Evolutionary conservation across 768 basidiomycete species (phyloP), one percentile per base, ranked within the genome.

Genomic region (Daedaleopsis sinensis): DNA sequence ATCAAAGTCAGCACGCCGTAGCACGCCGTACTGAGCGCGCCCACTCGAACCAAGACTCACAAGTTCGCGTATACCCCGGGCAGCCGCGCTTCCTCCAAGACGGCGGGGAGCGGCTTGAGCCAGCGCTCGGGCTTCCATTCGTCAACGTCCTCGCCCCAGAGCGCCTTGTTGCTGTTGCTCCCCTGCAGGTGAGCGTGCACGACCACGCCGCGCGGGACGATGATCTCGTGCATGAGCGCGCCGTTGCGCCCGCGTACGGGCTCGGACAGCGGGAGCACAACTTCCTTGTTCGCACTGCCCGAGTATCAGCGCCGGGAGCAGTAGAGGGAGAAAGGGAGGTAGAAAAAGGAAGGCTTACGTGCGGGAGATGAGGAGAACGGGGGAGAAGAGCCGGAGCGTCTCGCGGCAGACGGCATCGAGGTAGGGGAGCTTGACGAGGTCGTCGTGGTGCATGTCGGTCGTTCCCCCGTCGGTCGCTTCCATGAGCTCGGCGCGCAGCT

Each of bases 371-470:
- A 48, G n/a, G 0, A 32, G 27, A 3, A 39, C 55, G 1, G 55
- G 55, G 1, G 38, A 58, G 37, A 86, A 78, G 1, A 86, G 52
- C 0, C 88, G 80, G 58, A 88, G 69, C 0, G 80, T 82, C 70
- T 89, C 88, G 5, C 83, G 79, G 5, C 87, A 77, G 4, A 88
- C 81, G 10, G 78, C 78, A 59, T 90, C 90, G 12, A 92, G 82
- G 65, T 87, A 89, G 0, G 86, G 81, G 3, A 93, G 57, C 7
- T 53, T 27, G 15, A 57, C 46, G 13, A 64, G 35, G 7, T 56
- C 46, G 42, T 58, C 58, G 50, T 65, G 58, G 70, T 68, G 18
- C 72, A 73, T 2, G 47, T 49, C 23, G 15, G 23, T 15, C 12
- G 47, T 24, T 2, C 21, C 19, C 19, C 74, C 70, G 2, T 64